Base-by-base conservation (phyloP, 495 filamentous ascomycete genomes). In the Neurospora sp. region DNA sequence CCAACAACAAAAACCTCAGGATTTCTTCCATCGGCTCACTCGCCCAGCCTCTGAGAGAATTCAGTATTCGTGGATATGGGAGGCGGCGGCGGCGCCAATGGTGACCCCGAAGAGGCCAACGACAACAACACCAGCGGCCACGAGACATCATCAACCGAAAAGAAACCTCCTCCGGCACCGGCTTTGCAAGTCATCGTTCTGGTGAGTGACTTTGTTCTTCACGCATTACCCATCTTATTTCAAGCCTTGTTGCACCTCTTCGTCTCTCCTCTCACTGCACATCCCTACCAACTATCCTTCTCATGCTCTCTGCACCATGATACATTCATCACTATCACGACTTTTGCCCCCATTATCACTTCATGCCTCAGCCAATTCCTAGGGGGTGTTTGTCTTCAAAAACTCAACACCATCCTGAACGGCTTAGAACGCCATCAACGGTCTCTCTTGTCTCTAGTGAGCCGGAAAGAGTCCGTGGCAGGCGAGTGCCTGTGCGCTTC, bases 131-230 rank as follows among this genome's bases (percentile, higher is more conserved):
- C 68, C 70, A 48, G 69, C 71, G 69, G 73, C 72, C 73, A 72
- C 71, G 73, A 48, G 72, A 68, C 40, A 76, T 74, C 75, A 72
- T 69, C 72, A 46, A 70, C 75, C 35, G 22, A 68, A 27, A 65
- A 69, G 27, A 73, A 73, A 31, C 70, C 74, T 70, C 75, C 79
- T 71, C 71, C 74, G 71, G 69, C 75, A 59, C 86, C 90, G 78
- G 88, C 90, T 39, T 85, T 94, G 82, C 91, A 94, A 78, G 88
- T 94, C 70, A 93, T 94, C 83, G 87, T 94, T 71, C 82, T 94
- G 84, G 92, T 94, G 85, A 88, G 92, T 88, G 41, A 9, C 9
- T 38, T 37, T 5, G 0, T 41, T 16, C 40, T 12, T 39, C 9
- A 39, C 10, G 31, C 3, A 5, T 35, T 39, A 9, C 37, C 37